A percentile compares a stretch with the other conserved stretches of the same genome.
Evolutionary conservation across 768 basidiomycete genomes (phyloP).

Genomic region (Xerocomus potaroensis): DNA sequence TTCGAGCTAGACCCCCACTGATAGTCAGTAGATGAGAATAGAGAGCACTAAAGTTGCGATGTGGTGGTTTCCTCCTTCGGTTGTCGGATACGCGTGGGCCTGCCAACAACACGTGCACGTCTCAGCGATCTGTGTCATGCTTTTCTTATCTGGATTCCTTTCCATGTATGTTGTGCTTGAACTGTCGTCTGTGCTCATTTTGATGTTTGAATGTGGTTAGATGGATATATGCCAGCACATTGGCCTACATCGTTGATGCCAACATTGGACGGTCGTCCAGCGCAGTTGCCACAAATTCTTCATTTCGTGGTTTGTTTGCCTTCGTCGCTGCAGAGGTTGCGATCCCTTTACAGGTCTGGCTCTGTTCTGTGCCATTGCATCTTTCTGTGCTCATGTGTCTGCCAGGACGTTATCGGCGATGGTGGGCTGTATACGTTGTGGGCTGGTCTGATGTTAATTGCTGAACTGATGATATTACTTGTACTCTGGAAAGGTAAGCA

Average conservation of each 20-base stretch:
- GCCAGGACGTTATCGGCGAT: conserved; percentile 67
- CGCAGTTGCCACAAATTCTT: conserved; percentile 72
- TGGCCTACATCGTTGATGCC: conserved; percentile 87
- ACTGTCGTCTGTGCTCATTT: not conserved
- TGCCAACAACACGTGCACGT: conserved; percentile 61
- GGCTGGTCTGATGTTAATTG: conserved; percentile 51
- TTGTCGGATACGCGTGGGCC: conserved; percentile 76
- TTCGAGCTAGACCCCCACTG: too few species aligned
- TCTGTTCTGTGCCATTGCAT: not conserved
- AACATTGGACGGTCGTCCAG: conserved; percentile 78
- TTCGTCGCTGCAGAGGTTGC: conserved; percentile 73
- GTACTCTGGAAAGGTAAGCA: conserved; percentile 55
- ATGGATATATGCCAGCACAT: conserved; percentile 62
- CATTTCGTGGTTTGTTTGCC: conserved; percentile 64
- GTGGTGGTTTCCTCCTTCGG: conserved; percentile 47
- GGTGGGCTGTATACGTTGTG: conserved; percentile 77
- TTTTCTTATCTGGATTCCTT: conserved; percentile 74
- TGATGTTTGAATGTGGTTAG: conserved; percentile 27
- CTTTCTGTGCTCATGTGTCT: not conserved
- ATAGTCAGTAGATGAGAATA: conserved; percentile 64
- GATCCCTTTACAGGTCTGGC: conserved; percentile 56
- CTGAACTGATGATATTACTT: conserved; percentile 52
- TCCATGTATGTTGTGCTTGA: conserved; percentile 49
- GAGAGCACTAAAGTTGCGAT: conserved; percentile 59
- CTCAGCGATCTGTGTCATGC: conserved; percentile 63